A percentile compares a stretch with the other conserved stretches of the same genome.
Evolutionary conservation across 2,329 filamentous ascomycete genomes (phyloP).

Genomic region (Penicillium sclerotigenum): DNA sequence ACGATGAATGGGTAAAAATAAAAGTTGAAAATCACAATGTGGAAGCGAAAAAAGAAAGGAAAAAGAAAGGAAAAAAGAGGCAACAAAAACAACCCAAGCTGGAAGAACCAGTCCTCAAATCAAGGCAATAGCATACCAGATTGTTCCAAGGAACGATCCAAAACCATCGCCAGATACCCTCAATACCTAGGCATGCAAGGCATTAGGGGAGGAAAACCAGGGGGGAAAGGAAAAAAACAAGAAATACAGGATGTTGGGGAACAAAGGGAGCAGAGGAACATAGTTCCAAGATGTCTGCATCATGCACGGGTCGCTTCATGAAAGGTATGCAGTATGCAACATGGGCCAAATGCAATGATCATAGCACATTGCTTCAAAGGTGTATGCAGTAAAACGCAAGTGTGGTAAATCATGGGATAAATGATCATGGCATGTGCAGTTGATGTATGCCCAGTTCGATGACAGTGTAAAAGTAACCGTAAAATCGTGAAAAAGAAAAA

Average conservation of each 20-base stretch:
- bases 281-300: slow-evolving; percentile 14
- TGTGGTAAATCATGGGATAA: slow-evolving; percentile 13
- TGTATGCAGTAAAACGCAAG: slow-evolving; percentile 16
- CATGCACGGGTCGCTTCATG: slow-evolving; percentile 15
- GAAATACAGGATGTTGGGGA: slow-evolving; percentile 2
- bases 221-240: neutral
- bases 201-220: neutral
- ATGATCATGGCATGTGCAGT: slow-evolving; percentile 21
- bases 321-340: slow-evolving; percentile 21
- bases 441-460: slow-evolving; percentile 22
- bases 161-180: neutral
- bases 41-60: neutral
- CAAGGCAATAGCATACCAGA: neutral
- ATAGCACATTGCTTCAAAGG: slow-evolving; percentile 23
- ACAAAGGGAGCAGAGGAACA: slow-evolving; percentile 5
- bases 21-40: slow-evolving; percentile 16
- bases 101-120: neutral
- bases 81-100: neutral
- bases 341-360: slow-evolving; percentile 19
- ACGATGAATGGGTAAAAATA: slow-evolving; percentile 10
- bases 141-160: slow-evolving; percentile 1
- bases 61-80: neutral
- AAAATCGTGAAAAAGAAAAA: slow-evolving; percentile 25
- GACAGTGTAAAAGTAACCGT: slow-evolving; percentile 25
- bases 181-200: neutral